These are phyloP conservation scores for Cicer cuneatum DNA, from an alignment of 306 rosid species.

Conservation along the genomic window DNA sequence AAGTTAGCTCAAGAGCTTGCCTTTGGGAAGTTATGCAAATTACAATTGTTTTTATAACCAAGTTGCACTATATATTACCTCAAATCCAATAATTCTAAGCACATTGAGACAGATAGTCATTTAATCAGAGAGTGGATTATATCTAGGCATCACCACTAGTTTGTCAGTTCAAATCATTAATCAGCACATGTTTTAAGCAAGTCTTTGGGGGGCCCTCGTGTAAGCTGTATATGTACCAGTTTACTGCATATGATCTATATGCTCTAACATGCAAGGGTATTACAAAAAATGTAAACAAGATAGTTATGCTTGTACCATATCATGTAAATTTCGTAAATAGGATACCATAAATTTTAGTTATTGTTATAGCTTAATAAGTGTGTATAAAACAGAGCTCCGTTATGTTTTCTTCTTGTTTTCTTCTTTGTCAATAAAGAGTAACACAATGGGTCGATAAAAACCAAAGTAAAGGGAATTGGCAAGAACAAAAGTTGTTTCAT, in stretches of 20 bases:
- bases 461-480: not conserved
- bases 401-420: not conserved
- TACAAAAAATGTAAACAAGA: too few species aligned
- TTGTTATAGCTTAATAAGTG: not conserved
- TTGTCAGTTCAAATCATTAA: too few species aligned
- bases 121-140: too few species aligned
- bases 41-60: not conserved
- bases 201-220: too few species aligned
- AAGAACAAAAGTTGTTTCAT: not conserved
- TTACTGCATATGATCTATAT: too few species aligned
- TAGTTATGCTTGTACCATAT: too few species aligned
- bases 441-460: conserved; percentile 1
- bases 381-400: not conserved
- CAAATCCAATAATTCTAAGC: not conserved
- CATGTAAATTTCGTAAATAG: not conserved
- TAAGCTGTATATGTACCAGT: too few species aligned
- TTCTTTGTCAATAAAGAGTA: not conserved
- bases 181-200: too few species aligned
- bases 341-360: not conserved
- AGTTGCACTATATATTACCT: not conserved
- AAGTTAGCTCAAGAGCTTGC: not conserved
- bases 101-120: too few species aligned
- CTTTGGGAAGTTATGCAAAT: not conserved
- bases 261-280: too few species aligned
- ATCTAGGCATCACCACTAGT: too few species aligned